Conservation (phyloP, 164 flowering plant genomes). For the Vitis rotundifolia region DNA sequence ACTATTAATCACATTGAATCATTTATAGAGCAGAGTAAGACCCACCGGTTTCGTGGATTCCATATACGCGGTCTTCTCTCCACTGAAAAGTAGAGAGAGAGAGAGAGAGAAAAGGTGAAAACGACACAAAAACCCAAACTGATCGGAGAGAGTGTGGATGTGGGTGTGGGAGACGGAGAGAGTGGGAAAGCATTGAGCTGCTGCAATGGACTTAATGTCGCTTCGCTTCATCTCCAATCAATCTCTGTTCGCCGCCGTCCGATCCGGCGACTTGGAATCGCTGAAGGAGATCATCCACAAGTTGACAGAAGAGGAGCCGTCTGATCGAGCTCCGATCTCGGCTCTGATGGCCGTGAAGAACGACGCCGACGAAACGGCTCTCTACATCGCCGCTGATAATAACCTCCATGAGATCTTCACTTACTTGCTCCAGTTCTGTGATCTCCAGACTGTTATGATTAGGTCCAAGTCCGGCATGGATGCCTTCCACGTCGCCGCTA, state of each 20-base stretch:
- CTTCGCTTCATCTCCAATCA: conserved; percentile 69
- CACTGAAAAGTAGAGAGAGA: too few relatives aligned
- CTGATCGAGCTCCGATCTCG: conserved; percentile 30
- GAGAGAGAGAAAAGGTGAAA: too few relatives aligned
- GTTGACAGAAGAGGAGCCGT: conserved; percentile 22
- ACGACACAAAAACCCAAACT: too few relatives aligned
- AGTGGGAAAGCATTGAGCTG: neutral
- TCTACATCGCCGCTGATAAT: conserved; percentile 75
- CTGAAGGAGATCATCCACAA: conserved; percentile 34
- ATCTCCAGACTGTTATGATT: conserved; percentile 48
- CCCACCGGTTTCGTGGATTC: too few relatives aligned
- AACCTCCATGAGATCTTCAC: conserved; percentile 53
- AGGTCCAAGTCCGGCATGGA: conserved; percentile 69
- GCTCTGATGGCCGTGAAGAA: conserved; percentile 64
- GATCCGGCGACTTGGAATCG: conserved; percentile 60
- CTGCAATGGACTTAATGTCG: conserved; percentile 52
- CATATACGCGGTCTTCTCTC: too few relatives aligned
- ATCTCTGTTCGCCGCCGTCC: conserved; percentile 65
- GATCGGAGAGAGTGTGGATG: too few relatives aligned
- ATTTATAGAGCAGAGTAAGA: too few relatives aligned
- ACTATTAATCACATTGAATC: too few relatives aligned
- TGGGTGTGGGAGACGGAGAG: neutral
- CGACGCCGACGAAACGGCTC: conserved; percentile 74
- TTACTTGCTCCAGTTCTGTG: conserved; percentile 61
- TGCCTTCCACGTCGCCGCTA: conserved; percentile 89